Conservation (phyloP, 164 flowering plant species). For the Macadamia integrifolia region DNA sequence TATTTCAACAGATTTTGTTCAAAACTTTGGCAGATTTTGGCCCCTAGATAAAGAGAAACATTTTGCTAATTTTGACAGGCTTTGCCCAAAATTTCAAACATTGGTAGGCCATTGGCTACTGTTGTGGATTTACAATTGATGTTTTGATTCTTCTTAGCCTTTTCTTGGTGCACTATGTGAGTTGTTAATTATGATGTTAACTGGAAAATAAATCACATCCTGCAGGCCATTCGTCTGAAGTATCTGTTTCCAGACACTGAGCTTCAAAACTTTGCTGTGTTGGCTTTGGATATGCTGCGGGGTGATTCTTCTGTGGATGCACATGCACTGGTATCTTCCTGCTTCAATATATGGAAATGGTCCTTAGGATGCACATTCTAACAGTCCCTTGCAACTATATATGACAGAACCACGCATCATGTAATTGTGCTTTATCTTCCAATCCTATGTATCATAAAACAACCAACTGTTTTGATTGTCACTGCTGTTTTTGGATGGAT, state of each 20-base stretch:
- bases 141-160: background rate
- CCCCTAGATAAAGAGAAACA: no score
- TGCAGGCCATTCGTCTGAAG: slow-evolving; percentile 71
- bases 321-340: slow-evolving; percentile 70
- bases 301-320: slow-evolving; percentile 61
- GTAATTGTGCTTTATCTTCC: no score
- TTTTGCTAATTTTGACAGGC: no score
- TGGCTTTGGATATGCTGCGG: slow-evolving; percentile 77
- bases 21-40: no score
- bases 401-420: no score
- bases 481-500: no score
- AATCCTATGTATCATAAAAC: no score
- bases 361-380: no score
- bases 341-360: background rate
- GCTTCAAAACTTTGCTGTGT: slow-evolving; percentile 63
- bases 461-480: no score
- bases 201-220: background rate
- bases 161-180: background rate
- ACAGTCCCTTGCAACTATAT: no score
- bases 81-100: no score
- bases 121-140: background rate
- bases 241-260: slow-evolving; percentile 73
- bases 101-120: background rate
- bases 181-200: background rate
- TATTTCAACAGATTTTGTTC: no score